Percentiles rank a stretch among this genome's conserved stretches.
Evolutionary conservation across 768 basidiomycete genomes (phyloP).

Genomic region (Naganishia friedmannii): DNA sequence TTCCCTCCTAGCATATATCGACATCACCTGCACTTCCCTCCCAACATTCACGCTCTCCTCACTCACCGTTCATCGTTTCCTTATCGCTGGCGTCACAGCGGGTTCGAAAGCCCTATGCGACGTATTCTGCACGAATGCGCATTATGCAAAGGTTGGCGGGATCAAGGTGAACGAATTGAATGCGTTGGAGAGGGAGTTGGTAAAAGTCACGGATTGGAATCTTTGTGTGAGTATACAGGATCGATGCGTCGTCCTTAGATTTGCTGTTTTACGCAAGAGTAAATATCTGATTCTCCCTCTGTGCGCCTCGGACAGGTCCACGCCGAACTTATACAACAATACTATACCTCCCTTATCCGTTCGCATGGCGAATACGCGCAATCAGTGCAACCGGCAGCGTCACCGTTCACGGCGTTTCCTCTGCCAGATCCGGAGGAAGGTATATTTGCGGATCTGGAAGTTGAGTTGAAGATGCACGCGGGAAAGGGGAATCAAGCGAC

Average conservation of each 20-base stretch:
- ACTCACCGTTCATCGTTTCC: slow-evolving; percentile 94
- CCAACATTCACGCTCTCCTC: slow-evolving; percentile 90
- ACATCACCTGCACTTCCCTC: slow-evolving; percentile 72
- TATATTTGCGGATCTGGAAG: background rate
- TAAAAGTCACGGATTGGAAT: slow-evolving; percentile 87
- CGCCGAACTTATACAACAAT: slow-evolving; percentile 82
- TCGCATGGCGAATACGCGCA: slow-evolving; percentile 60
- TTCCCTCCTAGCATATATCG: slow-evolving; percentile 52
- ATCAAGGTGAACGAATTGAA: slow-evolving; percentile 88
- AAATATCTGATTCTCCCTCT: slow-evolving; percentile 30
- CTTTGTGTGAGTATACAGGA: slow-evolving; percentile 65
- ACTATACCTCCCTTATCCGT: slow-evolving; percentile 87
- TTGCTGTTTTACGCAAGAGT: background rate
- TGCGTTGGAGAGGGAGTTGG: slow-evolving; percentile 88
- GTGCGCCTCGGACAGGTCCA: slow-evolving; percentile 66
- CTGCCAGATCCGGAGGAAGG: slow-evolving; percentile 12
- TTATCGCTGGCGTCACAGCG: slow-evolving; percentile 88
- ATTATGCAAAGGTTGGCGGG: slow-evolving; percentile 95
- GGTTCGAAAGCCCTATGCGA: slow-evolving; percentile 94
- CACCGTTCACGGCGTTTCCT: slow-evolving; percentile 46
- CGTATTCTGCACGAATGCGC: slow-evolving; percentile 86
- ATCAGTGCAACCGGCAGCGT: slow-evolving; percentile 35
- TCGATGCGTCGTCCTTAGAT: background rate
- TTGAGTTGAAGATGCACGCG: background rate
- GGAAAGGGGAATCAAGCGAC: background rate